Percentiles rank a stretch among this genome's conserved stretches.
Evolutionary conservation across 2,329 filamentous ascomycete species (phyloP).

Genomic region (Zymoseptoria brevis): DNA sequence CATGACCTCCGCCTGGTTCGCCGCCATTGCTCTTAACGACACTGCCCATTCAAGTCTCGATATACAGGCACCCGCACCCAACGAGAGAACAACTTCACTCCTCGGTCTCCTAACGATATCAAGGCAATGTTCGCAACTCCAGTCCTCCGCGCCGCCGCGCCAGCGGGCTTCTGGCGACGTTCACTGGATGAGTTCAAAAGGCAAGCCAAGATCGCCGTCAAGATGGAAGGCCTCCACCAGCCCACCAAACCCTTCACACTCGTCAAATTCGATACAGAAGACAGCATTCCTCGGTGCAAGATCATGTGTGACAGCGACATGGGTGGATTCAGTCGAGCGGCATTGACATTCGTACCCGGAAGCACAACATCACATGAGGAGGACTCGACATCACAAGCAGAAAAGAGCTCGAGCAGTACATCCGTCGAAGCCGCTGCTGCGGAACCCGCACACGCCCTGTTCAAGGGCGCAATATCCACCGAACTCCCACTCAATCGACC

Average conservation of each 20-base stretch:
- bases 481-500: slow-evolving; percentile 67
- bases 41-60: no score
- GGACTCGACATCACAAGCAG: not conserved
- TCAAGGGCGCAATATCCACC: slow-evolving; percentile 82
- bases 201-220: slow-evolving; percentile 52
- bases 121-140: slow-evolving; percentile 13
- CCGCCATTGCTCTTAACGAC: no score
- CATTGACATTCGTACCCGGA: slow-evolving; percentile 53
- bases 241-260: slow-evolving; percentile 58
- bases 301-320: slow-evolving; percentile 78
- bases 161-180: slow-evolving; percentile 47
- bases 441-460: slow-evolving; percentile 62
- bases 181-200: slow-evolving; percentile 53
- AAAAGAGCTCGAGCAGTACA: slow-evolving; percentile 1
- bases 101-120: no score
- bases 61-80: no score
- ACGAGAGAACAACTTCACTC: no score
- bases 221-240: slow-evolving; percentile 59
- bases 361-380: not conserved
- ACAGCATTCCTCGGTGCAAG: slow-evolving; percentile 48
- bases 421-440: slow-evolving; percentile 36
- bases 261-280: slow-evolving; percentile 51
- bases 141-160: slow-evolving; percentile 18
- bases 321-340: slow-evolving; percentile 71
- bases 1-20: not conserved